phyloP scores from a whole-genome alignment of 768 basidiomycete species.

The Vararia minispora region DNA sequence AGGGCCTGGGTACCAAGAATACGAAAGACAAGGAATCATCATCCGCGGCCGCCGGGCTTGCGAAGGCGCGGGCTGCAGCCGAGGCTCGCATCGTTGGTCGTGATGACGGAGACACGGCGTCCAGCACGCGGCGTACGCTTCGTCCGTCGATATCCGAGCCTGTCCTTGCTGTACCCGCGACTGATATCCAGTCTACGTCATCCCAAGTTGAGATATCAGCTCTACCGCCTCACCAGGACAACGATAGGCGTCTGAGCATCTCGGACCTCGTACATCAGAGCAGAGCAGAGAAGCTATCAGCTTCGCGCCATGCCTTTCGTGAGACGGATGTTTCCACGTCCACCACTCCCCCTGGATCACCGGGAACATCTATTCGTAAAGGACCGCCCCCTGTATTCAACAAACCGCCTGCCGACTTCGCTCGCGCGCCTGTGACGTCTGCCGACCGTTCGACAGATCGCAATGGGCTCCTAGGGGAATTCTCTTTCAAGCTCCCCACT shows the following conservation, averaged over 20 bases:
- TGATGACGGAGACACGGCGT: conserved; percentile 37
- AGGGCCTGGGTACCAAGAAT: conserved; percentile 60
- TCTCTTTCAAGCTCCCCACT: conserved; percentile 24
- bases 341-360: conserved; percentile 15
- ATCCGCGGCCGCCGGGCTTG: conserved; percentile 51
- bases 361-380: conserved; percentile 3
- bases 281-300: conserved; percentile 25
- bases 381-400: conserved; percentile 39
- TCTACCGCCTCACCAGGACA: conserved; percentile 8
- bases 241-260: conserved; percentile 36
- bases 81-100: conserved; percentile 62
- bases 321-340: conserved; percentile 5
- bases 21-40: no score
- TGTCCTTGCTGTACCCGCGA: no score
- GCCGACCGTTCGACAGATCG: conserved; percentile 11
- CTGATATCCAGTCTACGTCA: not conserved
- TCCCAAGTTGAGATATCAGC: not conserved
- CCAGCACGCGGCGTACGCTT: no score
- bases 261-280: conserved; percentile 46
- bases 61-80: conserved; percentile 54
- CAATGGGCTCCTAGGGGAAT: conserved; percentile 19
- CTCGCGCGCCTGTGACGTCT: conserved; percentile 31
- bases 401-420: conserved; percentile 34
- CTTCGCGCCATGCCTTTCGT: not conserved
- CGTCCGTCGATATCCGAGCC: no score